These are phyloP conservation scores for Euphorbia lathyris DNA, from an alignment of 345 rosid genomes.

Conservation along the genomic window DNA sequence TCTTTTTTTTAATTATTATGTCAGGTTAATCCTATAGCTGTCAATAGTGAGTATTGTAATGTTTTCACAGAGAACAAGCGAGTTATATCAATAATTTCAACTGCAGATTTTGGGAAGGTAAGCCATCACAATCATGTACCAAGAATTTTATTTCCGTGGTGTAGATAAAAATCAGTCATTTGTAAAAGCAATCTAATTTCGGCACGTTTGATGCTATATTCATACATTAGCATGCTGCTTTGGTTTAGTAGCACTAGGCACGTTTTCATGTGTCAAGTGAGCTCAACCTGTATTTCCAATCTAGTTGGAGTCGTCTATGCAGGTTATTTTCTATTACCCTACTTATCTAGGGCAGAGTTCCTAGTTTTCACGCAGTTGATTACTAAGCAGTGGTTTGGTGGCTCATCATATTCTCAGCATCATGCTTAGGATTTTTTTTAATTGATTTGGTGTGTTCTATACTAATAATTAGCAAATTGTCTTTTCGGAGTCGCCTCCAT, in stretches of 20 bases:
- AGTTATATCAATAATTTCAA: conserved; percentile 61
- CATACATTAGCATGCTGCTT: not conserved
- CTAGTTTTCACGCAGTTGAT: not conserved
- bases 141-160: not conserved
- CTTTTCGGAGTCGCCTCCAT: not conserved
- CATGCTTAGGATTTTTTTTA: not conserved
- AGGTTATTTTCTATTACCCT: not conserved
- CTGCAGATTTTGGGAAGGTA: conserved; percentile 84
- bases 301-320: not conserved
- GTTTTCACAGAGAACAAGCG: conserved; percentile 93
- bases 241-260: not conserved
- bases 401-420: not conserved
- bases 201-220: not conserved
- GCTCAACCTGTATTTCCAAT: not conserved
- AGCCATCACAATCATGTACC: conserved; percentile 9
- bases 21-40: conserved; percentile 95
- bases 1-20: conserved; percentile 8
- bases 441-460: not conserved
- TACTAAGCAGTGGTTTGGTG: not conserved
- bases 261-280: not conserved
- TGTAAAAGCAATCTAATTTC: not conserved
- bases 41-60: conserved; percentile 89
- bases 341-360: not conserved
- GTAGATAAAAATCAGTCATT: not conserved
- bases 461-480: not conserved